Evolutionary conservation across 2,329 filamentous ascomycete species (phyloP).

Genomic region (Beauveria bassiana): DNA sequence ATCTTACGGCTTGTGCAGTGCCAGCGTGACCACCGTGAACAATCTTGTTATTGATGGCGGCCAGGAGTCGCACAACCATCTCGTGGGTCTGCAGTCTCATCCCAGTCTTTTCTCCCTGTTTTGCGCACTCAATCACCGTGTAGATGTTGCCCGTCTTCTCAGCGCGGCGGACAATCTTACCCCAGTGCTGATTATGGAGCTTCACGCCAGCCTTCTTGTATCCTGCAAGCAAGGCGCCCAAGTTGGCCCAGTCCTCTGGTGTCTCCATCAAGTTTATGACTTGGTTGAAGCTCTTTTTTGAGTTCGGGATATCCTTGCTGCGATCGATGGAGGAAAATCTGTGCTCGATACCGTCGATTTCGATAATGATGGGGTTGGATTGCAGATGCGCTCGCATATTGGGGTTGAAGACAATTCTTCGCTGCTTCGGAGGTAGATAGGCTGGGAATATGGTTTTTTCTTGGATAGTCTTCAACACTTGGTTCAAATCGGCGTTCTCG

Average conservation of each 20-base stretch:
- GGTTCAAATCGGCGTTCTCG: conserved; percentile 46
- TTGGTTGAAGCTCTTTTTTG: conserved; percentile 27
- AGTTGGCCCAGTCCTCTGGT: conserved; percentile 43
- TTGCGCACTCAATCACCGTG: conserved; percentile 43
- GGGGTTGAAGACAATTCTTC: conserved; percentile 41
- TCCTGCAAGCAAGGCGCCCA: conserved; percentile 44
- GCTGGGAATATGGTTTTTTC: conserved; percentile 54
- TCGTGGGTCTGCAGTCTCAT: conserved; percentile 35
- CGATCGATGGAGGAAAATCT: conserved; percentile 41
- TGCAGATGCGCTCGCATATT: conserved; percentile 41
- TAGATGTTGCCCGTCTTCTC: conserved; percentile 33
- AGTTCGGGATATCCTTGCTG: conserved; percentile 35
- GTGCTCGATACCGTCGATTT: conserved; percentile 49
- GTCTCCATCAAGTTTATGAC: conserved; percentile 40
- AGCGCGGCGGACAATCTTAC: conserved; percentile 34
- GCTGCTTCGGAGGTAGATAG: conserved; percentile 47
- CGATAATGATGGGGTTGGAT: conserved; percentile 48
- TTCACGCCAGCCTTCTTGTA: conserved; percentile 34
- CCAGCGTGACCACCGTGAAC: conserved; percentile 28
- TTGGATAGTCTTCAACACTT: conserved; percentile 44
- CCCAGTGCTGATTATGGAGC: conserved; percentile 27
- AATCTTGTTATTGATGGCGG: conserved; percentile 30
- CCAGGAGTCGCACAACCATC: conserved; percentile 25
- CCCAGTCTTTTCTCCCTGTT: conserved; percentile 37
- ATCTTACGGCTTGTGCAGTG: conserved; percentile 32